A percentile compares a stretch with the other conserved stretches of the same genome.
These are phyloP conservation scores for Filobasidium floriforme DNA, from an alignment of 768 basidiomycete species.

Conservation along the genomic window DNA sequence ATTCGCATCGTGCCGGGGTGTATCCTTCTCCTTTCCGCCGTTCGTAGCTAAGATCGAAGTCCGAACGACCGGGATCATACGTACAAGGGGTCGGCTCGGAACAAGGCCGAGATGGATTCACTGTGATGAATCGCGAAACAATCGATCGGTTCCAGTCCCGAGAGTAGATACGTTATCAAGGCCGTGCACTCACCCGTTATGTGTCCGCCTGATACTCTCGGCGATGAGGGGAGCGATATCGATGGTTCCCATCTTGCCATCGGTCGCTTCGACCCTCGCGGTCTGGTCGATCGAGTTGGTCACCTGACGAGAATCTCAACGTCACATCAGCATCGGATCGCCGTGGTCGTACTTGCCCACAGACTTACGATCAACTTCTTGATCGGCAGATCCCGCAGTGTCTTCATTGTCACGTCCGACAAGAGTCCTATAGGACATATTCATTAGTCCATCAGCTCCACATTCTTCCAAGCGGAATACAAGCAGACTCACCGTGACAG, in stretches of 20 bases:
- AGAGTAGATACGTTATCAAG: neutral
- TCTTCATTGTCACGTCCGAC: slow-evolving; percentile 75
- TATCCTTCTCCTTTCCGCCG: too few species aligned
- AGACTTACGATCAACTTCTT: slow-evolving; percentile 76
- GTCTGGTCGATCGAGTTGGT: slow-evolving; percentile 95
- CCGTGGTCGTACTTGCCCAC: neutral
- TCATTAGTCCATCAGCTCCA: neutral
- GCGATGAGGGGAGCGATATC: slow-evolving; percentile 92
- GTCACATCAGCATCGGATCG: slow-evolving; percentile 4
- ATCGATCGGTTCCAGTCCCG: neutral
- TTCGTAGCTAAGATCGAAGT: too few species aligned
- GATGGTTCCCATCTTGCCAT: slow-evolving; percentile 80
- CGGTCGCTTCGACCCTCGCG: slow-evolving; percentile 58
- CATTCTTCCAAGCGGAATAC: too few species aligned
- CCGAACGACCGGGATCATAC: neutral
- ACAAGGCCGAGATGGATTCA: slow-evolving; percentile 44
- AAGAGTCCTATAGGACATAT: slow-evolving; percentile 63
- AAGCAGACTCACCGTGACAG: slow-evolving; percentile 55
- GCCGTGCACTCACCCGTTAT: slow-evolving; percentile 58
- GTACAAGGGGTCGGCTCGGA: slow-evolving; percentile 30
- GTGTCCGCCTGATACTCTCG: slow-evolving; percentile 89
- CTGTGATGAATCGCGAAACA: slow-evolving; percentile 18
- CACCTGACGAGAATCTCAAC: slow-evolving; percentile 24
- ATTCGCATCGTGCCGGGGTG: too few species aligned
- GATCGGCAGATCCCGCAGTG: slow-evolving; percentile 64